phyloP scores from a whole-genome alignment of 495 filamentous ascomycete species.

The Penicillium roqueforti region DNA sequence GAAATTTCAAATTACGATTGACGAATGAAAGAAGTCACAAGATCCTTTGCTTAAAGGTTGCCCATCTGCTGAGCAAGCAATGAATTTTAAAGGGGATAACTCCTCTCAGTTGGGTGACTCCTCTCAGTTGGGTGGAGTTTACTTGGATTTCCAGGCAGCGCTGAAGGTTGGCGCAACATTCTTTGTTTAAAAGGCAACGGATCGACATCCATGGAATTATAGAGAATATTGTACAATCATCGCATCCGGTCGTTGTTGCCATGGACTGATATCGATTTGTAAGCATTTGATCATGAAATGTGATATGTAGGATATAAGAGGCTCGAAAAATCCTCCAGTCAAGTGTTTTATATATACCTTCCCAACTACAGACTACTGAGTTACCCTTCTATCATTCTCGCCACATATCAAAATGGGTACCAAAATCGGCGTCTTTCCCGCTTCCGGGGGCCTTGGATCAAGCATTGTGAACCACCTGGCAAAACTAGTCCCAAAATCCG shows the following conservation, averaged over 20 bases:
- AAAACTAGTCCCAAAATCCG: slow-evolving; percentile 32
- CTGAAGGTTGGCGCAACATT: neutral
- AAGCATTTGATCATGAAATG: slow-evolving; percentile 8
- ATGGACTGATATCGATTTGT: slow-evolving; percentile 11
- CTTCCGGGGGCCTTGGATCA: slow-evolving; percentile 44
- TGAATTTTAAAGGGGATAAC: neutral
- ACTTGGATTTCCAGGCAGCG: neutral
- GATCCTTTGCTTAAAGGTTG: neutral
- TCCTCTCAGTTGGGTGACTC: no score
- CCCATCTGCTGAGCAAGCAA: neutral
- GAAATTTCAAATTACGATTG: slow-evolving; percentile 2
- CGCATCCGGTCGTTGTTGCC: neutral
- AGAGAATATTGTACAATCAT: no score
- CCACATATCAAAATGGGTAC: slow-evolving; percentile 12
- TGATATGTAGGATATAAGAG: neutral
- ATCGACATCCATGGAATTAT: neutral
- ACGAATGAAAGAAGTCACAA: slow-evolving; percentile 1
- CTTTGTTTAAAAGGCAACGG: neutral
- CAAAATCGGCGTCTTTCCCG: slow-evolving; percentile 50
- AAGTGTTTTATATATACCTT: neutral
- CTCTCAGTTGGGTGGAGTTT: neutral
- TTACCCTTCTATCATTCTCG: neutral
- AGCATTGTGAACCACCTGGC: slow-evolving; percentile 46
- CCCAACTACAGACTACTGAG: neutral
- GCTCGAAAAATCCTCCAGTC: neutral